These are phyloP conservation scores for Fusarium cicatricum DNA, from an alignment of 2,329 filamentous ascomycete species.

Conservation along the genomic window DNA sequence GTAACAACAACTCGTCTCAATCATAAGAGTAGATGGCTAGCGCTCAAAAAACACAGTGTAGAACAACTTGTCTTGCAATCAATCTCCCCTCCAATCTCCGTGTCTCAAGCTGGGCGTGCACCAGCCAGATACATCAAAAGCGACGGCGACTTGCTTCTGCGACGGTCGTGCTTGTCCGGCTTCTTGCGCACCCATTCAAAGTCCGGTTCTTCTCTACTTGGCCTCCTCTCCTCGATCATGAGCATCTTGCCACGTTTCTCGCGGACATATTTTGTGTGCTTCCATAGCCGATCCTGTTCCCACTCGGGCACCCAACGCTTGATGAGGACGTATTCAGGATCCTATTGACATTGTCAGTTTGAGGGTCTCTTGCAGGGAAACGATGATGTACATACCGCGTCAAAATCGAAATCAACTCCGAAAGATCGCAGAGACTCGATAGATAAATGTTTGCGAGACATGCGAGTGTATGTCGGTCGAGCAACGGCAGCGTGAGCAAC, in stretches of 20 bases:
- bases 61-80: slow-evolving; percentile 2
- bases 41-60: slow-evolving; percentile 8
- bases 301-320: slow-evolving; percentile 76
- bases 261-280: slow-evolving; percentile 72
- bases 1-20: slow-evolving; percentile 36
- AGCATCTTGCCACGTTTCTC: slow-evolving; percentile 59
- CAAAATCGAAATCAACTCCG: slow-evolving; percentile 65
- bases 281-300: slow-evolving; percentile 76
- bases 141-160: slow-evolving; percentile 65
- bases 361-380: not conserved
- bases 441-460: slow-evolving; percentile 68
- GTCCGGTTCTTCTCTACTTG: slow-evolving; percentile 55
- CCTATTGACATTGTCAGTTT: slow-evolving; percentile 54
- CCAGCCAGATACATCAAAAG: slow-evolving; percentile 67
- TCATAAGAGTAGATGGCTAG: slow-evolving; percentile 20
- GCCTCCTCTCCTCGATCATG: slow-evolving; percentile 57
- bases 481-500: slow-evolving; percentile 15
- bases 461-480: slow-evolving; percentile 68
- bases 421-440: slow-evolving; percentile 67
- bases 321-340: slow-evolving; percentile 76
- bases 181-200: slow-evolving; percentile 68
- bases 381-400: slow-evolving; percentile 56
- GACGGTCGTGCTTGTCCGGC: slow-evolving; percentile 54
- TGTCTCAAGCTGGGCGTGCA: slow-evolving; percentile 51
- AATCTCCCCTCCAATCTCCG: not conserved